A percentile compares a stretch with the other conserved stretches of the same genome.
These are phyloP conservation scores for Fusarium sp. DNA, from an alignment of 2,329 filamentous ascomycete species.

Conservation along the genomic window DNA sequence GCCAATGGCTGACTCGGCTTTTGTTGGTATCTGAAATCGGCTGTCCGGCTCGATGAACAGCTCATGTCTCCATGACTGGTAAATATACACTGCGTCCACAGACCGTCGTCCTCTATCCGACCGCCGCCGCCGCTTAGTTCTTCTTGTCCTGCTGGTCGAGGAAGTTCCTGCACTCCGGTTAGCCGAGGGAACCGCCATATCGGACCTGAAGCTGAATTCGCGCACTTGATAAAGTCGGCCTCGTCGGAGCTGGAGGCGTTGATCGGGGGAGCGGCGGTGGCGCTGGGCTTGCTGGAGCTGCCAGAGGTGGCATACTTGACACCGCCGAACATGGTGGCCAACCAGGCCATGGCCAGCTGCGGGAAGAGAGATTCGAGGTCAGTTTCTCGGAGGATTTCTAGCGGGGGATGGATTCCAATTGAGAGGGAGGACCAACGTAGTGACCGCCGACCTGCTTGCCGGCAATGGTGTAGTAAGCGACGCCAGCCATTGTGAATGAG, in stretches of 20 bases:
- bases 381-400: constrained; percentile 17
- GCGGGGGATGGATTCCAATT: constrained; percentile 17
- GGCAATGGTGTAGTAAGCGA: constrained; percentile 63
- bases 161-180: constrained; percentile 50
- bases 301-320: constrained; percentile 57
- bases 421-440: constrained; percentile 60
- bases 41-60: constrained; percentile 38
- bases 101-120: constrained; percentile 25
- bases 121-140: constrained; percentile 43
- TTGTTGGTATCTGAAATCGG: constrained; percentile 40
- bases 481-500: constrained; percentile 51
- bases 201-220: constrained; percentile 39
- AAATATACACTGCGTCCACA: constrained; percentile 50
- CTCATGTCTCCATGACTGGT: constrained; percentile 40
- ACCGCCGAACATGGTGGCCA: constrained; percentile 62
- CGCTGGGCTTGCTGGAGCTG: constrained; percentile 56
- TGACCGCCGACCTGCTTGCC: constrained; percentile 71
- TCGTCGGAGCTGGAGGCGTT: constrained; percentile 71
- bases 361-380: constrained; percentile 26
- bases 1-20: constrained; percentile 36
- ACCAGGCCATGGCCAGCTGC: constrained; percentile 68
- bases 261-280: constrained; percentile 65
- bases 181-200: constrained; percentile 27
- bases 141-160: constrained; percentile 56
- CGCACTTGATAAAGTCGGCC: constrained; percentile 74